Evolutionary conservation across 2,329 filamentous ascomycete species (phyloP).

Genomic region (Aspergillus aculeatinus): DNA sequence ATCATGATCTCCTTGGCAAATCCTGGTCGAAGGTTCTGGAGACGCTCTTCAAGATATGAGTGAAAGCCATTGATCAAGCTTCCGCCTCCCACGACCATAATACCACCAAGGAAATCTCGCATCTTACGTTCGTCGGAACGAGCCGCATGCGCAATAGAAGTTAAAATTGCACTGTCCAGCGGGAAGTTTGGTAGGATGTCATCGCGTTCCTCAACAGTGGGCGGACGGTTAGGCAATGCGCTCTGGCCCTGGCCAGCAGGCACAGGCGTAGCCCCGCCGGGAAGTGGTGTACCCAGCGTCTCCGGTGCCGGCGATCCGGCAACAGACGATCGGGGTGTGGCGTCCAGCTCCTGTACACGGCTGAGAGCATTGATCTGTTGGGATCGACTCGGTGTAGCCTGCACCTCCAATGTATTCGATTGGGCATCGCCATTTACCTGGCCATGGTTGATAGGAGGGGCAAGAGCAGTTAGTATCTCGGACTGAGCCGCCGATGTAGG

Average conservation of each 20-base stretch:
- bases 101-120: conserved; percentile 81
- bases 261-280: conserved; percentile 45
- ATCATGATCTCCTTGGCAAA: conserved; percentile 67
- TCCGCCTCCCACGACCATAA: conserved; percentile 87
- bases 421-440: conserved; percentile 41
- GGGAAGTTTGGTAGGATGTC: conserved; percentile 77
- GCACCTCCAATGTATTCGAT: conserved; percentile 28
- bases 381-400: conserved; percentile 49
- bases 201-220: conserved; percentile 65
- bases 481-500: conserved; percentile 82
- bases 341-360: conserved; percentile 67
- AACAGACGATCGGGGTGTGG: conserved; percentile 79
- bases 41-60: conserved; percentile 75
- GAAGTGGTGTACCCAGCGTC: conserved; percentile 65
- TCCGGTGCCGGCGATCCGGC: conserved; percentile 87
- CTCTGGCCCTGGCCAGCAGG: conserved; percentile 28
- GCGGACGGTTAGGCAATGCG: conserved; percentile 39
- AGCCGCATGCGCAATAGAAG: conserved; percentile 82
- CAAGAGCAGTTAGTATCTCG: conserved; percentile 57
- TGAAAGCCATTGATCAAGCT: conserved; percentile 78
- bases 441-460: conserved; percentile 35
- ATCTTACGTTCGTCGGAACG: conserved; percentile 90
- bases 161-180: conserved; percentile 85
- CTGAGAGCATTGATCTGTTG: conserved; percentile 69
- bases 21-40: conserved; percentile 65